Conservation (phyloP, 2,329 filamentous ascomycete genomes). For the Epichloe hybrida region DNA sequence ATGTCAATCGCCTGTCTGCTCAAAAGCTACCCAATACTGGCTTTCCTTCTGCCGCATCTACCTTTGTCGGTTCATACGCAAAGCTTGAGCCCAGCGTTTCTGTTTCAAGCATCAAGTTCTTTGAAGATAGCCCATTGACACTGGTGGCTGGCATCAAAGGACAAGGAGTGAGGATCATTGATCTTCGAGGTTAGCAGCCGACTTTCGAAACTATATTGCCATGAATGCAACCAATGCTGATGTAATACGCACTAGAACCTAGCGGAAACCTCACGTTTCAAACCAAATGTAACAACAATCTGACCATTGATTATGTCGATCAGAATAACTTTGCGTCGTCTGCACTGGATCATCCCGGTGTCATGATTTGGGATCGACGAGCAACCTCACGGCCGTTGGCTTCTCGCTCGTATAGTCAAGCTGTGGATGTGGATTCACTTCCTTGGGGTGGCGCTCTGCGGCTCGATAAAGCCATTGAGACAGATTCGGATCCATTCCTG, state of each 20-base stretch:
- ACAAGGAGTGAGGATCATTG: constrained; percentile 62
- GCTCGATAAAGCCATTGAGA: constrained; percentile 42
- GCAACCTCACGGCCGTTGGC: constrained; percentile 39
- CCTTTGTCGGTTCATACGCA: constrained; percentile 42
- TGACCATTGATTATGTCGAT: constrained; percentile 67
- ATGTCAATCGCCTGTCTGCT: constrained; percentile 49
- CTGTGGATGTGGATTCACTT: constrained; percentile 46
- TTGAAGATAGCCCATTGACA: constrained; percentile 61
- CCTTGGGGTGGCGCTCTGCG: constrained; percentile 50
- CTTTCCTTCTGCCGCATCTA: constrained; percentile 33
- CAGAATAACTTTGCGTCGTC: constrained; percentile 78
- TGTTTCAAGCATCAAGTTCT: constrained; percentile 75
- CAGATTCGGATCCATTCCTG: constrained; percentile 34
- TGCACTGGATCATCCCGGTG: constrained; percentile 57
- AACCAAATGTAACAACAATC: constrained; percentile 54
- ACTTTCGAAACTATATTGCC: not conserved
- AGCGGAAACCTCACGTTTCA: constrained; percentile 44
- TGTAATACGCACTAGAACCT: constrained; percentile 25
- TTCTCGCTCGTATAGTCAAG: constrained; percentile 40
- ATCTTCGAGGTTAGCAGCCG: constrained; percentile 50
- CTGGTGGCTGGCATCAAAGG: constrained; percentile 64
- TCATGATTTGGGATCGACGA: constrained; percentile 69
- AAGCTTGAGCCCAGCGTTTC: constrained; percentile 53
- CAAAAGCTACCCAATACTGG: constrained; percentile 34
- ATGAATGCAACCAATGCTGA: not conserved